Evolutionary conservation across 148 eudicot species (phyloP), one percentile per base, ranked within the genome.

Genomic region (Fagopyrum tataricum): DNA sequence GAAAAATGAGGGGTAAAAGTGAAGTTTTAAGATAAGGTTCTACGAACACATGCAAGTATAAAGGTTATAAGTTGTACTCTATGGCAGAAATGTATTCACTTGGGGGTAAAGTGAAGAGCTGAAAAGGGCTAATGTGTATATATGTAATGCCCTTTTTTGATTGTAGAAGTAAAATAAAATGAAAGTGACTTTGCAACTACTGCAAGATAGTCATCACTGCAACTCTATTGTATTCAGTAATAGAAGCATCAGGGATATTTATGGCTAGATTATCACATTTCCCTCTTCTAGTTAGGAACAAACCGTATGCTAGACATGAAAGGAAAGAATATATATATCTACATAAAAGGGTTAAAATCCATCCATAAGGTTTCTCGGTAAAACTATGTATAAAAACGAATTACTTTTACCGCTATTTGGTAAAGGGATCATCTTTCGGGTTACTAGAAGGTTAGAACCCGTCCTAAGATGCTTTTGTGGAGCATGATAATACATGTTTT

Each of bases 101-200:
- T 64, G 20, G 13, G 67, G 69, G 69, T 64, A 64, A 37, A 64
- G 44, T 64, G 14, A n/a, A n/a, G n/a, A 24, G 69, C 69, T 37
- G 20, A 64, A 64, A 64, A 64, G 42, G 69, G 69, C 41, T 61
- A 14, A 61, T 56, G 10, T 61, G 39, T 26, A 26, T 64, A 64
- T 26, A 39, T 64, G 20, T 24, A 39, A 31, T 31, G 44, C 20
- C 10, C 24, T 5, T 64, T 62, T 64, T 62, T 62, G 9, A 37
- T 14, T 14, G 44, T 37, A 64, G 39, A 37, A 10, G 4, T 17
- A 20, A 8, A 31, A 31, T 31, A 31, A 18, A 37, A 37, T 31
- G 69, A 64, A 64, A 64, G 69, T 37, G 69, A 64, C 69, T 6
- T 64, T 64, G 69, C 69, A 64, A 64, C 69, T 13, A 37, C 69